Conservation (phyloP, 1,139 yeast species). For the Pichia sp. region DNA sequence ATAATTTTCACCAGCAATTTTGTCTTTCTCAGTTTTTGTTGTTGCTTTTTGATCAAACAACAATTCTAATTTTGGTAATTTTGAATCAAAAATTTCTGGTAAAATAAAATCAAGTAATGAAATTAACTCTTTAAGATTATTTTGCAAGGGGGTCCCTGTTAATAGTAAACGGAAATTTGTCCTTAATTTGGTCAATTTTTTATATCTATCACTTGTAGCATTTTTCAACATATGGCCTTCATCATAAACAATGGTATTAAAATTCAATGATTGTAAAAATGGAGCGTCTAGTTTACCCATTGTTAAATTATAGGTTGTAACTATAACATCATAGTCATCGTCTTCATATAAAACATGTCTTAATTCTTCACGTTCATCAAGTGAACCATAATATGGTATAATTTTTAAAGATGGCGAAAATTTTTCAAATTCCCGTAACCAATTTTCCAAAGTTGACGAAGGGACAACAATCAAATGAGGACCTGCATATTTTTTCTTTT, state of each 20-base stretch:
- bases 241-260: constrained; percentile 88
- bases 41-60: constrained; percentile 81
- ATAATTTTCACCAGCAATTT: constrained; percentile 36
- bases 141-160: constrained; percentile 97
- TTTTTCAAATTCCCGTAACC: constrained; percentile 90
- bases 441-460: constrained; percentile 91
- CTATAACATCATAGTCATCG: constrained; percentile 76
- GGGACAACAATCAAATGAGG: constrained; percentile 91
- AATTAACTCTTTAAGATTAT: constrained; percentile 82
- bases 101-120: constrained; percentile 85
- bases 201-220: constrained; percentile 80
- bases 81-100: constrained; percentile 75
- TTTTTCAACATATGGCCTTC: constrained; percentile 97
- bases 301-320: constrained; percentile 89
- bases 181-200: constrained; percentile 72
- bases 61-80: constrained; percentile 74
- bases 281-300: constrained; percentile 74
- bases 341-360: constrained; percentile 58
- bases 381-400: constrained; percentile 91
- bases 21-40: constrained; percentile 37
- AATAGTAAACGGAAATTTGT: constrained; percentile 78
- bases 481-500: constrained; percentile 53
- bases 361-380: constrained; percentile 76
- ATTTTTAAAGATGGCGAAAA: constrained; percentile 79
- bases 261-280: constrained; percentile 65